These are phyloP conservation scores for Tolypocladium pustulatum DNA, from an alignment of 2,329 filamentous ascomycete species.

Conservation along the genomic window DNA sequence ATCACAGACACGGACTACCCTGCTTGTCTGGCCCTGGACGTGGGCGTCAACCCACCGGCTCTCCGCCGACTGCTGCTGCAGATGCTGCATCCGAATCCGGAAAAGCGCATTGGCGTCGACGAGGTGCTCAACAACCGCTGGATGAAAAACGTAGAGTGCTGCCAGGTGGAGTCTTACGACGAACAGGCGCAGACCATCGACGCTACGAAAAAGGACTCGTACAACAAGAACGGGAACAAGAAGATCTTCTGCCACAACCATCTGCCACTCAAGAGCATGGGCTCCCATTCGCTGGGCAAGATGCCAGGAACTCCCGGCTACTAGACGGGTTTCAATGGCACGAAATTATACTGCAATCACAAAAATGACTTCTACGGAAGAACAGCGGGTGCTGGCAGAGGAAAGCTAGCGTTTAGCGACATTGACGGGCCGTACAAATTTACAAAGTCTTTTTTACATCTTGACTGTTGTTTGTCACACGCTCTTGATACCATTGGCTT, in stretches of 20 bases:
- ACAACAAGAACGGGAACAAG: constrained; percentile 28
- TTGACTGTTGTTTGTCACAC: not conserved
- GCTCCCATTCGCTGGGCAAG: constrained; percentile 38
- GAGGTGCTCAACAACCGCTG: constrained; percentile 62
- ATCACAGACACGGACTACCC: constrained; percentile 54
- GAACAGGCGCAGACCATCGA: constrained; percentile 53
- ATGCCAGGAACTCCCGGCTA: constrained; percentile 48
- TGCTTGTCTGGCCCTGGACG: constrained; percentile 53
- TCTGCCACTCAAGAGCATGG: constrained; percentile 35
- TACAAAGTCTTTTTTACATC: not conserved
- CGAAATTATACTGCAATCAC: not conserved
- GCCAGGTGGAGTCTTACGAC: constrained; percentile 60
- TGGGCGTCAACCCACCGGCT: constrained; percentile 52
- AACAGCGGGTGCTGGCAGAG: not conserved
- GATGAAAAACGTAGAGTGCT: constrained; percentile 68
- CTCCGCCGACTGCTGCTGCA: constrained; percentile 62
- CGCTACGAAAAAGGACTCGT: constrained; percentile 43
- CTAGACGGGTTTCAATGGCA: constrained; percentile 13
- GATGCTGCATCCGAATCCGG: constrained; percentile 75
- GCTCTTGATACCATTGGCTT: not conserved
- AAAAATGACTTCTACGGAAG: not conserved
- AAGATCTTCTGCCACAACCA: constrained; percentile 52
- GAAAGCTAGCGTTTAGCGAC: not conserved
- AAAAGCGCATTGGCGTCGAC: constrained; percentile 56
- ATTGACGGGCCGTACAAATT: not conserved